These are phyloP conservation scores for Ganoderma leucocontextum DNA, from an alignment of 1,284 basidiomycete genomes.

Conservation along the genomic window DNA sequence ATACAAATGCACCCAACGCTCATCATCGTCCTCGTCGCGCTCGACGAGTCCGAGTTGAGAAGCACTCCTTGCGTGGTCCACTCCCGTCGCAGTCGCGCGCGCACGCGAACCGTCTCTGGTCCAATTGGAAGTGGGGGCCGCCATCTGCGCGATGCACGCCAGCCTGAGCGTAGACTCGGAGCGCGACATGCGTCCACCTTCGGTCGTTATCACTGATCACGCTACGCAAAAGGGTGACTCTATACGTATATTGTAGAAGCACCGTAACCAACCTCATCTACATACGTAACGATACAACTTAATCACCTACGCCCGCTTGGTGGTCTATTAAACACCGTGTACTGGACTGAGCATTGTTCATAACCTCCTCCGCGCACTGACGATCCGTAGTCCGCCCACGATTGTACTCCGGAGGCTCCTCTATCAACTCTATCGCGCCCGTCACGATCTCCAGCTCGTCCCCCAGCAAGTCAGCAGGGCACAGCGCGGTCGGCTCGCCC, in stretches of 20 bases:
- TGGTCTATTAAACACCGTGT: neutral
- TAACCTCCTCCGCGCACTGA: neutral
- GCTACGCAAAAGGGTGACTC: too few species aligned
- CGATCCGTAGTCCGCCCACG: neutral
- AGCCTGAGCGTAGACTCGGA: too few species aligned
- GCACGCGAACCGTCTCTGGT: too few species aligned
- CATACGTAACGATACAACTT: too few species aligned
- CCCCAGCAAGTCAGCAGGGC: neutral
- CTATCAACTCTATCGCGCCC: neutral
- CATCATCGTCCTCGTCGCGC: conserved; percentile 18
- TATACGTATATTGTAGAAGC: too few species aligned
- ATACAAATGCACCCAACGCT: conserved; percentile 18
- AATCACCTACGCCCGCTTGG: too few species aligned
- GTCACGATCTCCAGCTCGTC: neutral
- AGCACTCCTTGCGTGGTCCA: neutral
- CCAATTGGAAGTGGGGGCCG: too few species aligned
- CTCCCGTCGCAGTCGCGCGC: neutral
- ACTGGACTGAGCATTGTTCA: neutral
- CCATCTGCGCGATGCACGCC: too few species aligned
- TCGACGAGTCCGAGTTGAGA: conserved; percentile 11
- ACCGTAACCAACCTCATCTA: too few species aligned
- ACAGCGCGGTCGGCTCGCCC: conserved; percentile 1
- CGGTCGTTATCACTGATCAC: too few species aligned
- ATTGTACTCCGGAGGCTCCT: neutral
- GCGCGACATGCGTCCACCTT: too few species aligned